phyloP scores from a whole-genome alignment of 2,329 filamentous ascomycete species.

The Alternaria gaisen region DNA sequence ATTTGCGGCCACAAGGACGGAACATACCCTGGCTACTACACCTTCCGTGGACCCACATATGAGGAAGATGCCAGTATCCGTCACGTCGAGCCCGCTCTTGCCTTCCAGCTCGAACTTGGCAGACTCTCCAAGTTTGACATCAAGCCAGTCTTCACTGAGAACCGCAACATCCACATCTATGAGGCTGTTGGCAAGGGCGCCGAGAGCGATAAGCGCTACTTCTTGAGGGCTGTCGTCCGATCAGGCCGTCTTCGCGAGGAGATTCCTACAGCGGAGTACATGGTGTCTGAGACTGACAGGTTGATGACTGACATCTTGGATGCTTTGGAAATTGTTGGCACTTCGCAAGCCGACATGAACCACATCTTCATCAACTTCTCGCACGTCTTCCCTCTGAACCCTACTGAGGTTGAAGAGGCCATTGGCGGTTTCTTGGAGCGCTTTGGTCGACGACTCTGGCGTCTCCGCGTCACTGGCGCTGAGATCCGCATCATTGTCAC shows the following conservation, averaged over 20 bases:
- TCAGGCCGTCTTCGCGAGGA: conserved; percentile 94
- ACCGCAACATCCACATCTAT: conserved; percentile 99
- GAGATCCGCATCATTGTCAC: conserved; percentile 99
- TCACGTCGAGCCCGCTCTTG: conserved; percentile 93
- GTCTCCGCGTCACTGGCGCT: conserved; percentile 93
- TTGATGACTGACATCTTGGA: conserved; percentile 98
- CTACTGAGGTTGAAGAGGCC: conserved; percentile 88
- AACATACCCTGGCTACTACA: conserved; percentile 96
- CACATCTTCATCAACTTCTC: conserved; percentile 99
- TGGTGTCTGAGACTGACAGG: conserved; percentile 95
- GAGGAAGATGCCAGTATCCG: conserved; percentile 94
- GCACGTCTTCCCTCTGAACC: conserved; percentile 90
- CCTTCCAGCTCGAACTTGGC: conserved; percentile 97
- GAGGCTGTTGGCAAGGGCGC: conserved; percentile 94
- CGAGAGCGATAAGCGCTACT: conserved; percentile 98
- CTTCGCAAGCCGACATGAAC: conserved; percentile 99
- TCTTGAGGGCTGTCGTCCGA: conserved; percentile 93
- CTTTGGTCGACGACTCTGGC: conserved; percentile 94
- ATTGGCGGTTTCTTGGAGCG: conserved; percentile 95
- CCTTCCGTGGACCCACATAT: conserved; percentile 92
- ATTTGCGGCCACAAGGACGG: conserved; percentile 95
- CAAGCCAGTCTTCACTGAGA: conserved; percentile 98
- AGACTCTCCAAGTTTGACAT: conserved; percentile 97
- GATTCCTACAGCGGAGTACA: conserved; percentile 97
- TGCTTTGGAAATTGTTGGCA: conserved; percentile 96